Evolutionary conservation across 805 yeast genomes (phyloP).

Genomic region (Ogataea wickerhamii): DNA sequence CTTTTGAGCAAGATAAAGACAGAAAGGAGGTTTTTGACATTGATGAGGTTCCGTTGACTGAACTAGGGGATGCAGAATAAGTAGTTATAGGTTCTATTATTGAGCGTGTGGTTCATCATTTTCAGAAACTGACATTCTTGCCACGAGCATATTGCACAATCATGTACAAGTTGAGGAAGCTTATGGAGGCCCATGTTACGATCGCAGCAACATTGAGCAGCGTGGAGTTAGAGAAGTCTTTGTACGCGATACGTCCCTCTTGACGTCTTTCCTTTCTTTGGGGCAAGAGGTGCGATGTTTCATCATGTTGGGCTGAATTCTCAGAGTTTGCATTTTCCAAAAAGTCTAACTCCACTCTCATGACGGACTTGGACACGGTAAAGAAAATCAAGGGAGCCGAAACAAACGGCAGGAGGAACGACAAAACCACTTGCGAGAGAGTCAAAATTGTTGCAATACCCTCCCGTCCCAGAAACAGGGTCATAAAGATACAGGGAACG

Average conservation of each 20-base stretch:
- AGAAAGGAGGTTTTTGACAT: not conserved
- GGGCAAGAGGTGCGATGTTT: slow-evolving; percentile 5
- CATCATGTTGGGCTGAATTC: not conserved
- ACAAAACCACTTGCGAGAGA: slow-evolving; percentile 81
- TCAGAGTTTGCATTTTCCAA: slow-evolving; percentile 7
- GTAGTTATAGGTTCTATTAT: too few species aligned
- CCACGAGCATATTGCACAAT: slow-evolving; percentile 32
- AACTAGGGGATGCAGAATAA: not conserved
- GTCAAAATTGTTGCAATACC: slow-evolving; percentile 75
- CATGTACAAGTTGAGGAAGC: slow-evolving; percentile 64
- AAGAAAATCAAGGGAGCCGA: slow-evolving; percentile 83
- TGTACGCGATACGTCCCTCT: slow-evolving; percentile 26
- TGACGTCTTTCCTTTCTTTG: slow-evolving; percentile 15
- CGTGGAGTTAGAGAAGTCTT: slow-evolving; percentile 63
- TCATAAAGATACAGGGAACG: slow-evolving; percentile 74
- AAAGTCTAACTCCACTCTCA: slow-evolving; percentile 49
- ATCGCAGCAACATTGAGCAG: slow-evolving; percentile 48
- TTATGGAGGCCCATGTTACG: slow-evolving; percentile 66
- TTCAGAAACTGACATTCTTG: slow-evolving; percentile 33
- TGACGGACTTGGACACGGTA: slow-evolving; percentile 64
- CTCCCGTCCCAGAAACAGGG: slow-evolving; percentile 63
- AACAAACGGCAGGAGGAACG: slow-evolving; percentile 77
- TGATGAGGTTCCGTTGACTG: not conserved
- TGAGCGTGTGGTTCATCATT: too few species aligned
- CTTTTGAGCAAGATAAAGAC: not conserved